Evolutionary conservation across 2,329 filamentous ascomycete genomes (phyloP), one percentile per base, ranked within the genome.

Genomic region (Exophiala spinifera): DNA sequence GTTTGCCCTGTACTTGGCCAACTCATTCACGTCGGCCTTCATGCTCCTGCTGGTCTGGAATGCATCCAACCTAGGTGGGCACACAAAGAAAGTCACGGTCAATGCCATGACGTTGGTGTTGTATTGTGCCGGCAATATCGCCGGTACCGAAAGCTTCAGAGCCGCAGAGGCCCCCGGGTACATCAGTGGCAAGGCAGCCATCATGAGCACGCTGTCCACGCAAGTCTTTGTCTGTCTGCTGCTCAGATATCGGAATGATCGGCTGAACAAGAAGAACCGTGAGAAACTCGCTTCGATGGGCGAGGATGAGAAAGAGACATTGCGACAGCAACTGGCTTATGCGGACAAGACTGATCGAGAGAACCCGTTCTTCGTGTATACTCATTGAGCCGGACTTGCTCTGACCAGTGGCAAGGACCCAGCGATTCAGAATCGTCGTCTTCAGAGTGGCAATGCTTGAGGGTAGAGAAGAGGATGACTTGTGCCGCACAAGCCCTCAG

Each of bases 51-150:
- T 74, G 23, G 70, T 72, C 13, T 76, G 72, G 73, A 75, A 76
- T 11, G 72, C 75, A 20, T 72, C 67, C 11, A 79, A 79, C 53
- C 67, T 74, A 1, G 74, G 72, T 10, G 75, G 76, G 0, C 75
- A 79, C 52, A 76, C 75, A 1, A 79, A 79, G 66, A 78, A 78
- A 56, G 74, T 76, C 19, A 76, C 74, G 0, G 69, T 74, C 37
- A 77, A 76, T 39, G 76, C 75, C 0, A 56, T 78, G 15, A 65
- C 74, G 8, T 66, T 77, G 5, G 67, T 76, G 40, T 64, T 69
- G 1, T 76, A 74, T 61, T 70, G 69, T 34, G 61, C 72, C 10
- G 74, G 72, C 1, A 76, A 75, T 56, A 73, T 76, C 40, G 61
- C 75, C 3, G 74, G 72, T 0, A 73, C 74, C 14, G 66, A 74